Base-by-base conservation (phyloP, 2,329 filamentous ascomycete species). In the Myriosclerotinia scirpicola region DNA sequence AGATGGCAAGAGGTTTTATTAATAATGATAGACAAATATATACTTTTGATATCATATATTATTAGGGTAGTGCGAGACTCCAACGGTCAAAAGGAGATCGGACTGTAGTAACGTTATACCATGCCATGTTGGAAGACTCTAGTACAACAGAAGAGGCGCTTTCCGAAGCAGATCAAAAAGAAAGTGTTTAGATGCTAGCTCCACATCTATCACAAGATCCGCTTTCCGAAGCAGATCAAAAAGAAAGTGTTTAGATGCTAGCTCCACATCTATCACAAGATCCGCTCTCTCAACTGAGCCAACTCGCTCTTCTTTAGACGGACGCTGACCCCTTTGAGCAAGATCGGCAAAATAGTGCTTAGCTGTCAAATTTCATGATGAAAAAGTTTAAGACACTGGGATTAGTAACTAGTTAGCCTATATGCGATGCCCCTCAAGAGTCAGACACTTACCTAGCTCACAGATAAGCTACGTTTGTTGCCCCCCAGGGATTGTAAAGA, bases 161-260 rank as follows among this genome's bases (percentile, higher is more conserved):
- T 20, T 46, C 2, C 26, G 26, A 2, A 26, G 26, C 26, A 26
- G 44, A 46, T 20, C 44, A n/a, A 46, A 46, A 46, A 9, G 17
- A 46, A 8, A 20, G 20, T 38, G 52, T 64, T 64, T 53, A 17
- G 59, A 62, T 53, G 22, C 44, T 30, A 53, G 20, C 17, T 36
- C 59, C 48, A 62, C 34, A 52, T 50, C 44, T 1, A 40, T 26
- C 26, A 26, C 26, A 2, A 26, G 26, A 26, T 26, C 26, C 26
- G 26, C 44, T 7, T 17, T 46, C 8, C 26, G 26, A 2, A 26
- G 26, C 26, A 26, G 44, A 46, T 20, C 44, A n/a, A 46, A 46
- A 46, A 9, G 17, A 46, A 8, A 20, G 20, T 38, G 52, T 64
- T 64, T 53, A 17, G 59, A 62, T 53, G 22, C 44, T 30, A 53